Evolutionary conservation across 1,284 basidiomycete genomes (phyloP).

Genomic region (Naganishia liquefaciens): DNA sequence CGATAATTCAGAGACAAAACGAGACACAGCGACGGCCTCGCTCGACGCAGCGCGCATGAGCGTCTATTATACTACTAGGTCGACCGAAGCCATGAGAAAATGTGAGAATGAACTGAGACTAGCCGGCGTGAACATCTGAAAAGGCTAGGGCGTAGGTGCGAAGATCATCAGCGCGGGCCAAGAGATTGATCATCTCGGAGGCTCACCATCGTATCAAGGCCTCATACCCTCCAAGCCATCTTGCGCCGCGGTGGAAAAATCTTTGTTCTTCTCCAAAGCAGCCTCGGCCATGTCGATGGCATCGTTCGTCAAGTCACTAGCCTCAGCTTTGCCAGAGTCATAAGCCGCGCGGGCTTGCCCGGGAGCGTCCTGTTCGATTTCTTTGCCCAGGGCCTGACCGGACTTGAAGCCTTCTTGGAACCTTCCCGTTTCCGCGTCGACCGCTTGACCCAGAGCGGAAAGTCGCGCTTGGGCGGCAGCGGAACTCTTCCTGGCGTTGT

Average conservation of each 20-base stretch:
- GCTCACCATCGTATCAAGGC: slow-evolving; percentile 6
- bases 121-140: too few relatives aligned
- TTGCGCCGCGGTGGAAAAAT: slow-evolving; percentile 16
- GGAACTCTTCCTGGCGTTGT: slow-evolving; percentile 12
- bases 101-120: too few relatives aligned
- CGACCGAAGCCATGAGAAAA: too few relatives aligned
- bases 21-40: too few relatives aligned
- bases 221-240: slow-evolving; percentile 20
- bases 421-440: slow-evolving; percentile 2
- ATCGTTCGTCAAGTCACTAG: slow-evolving; percentile 21
- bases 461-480: slow-evolving; percentile 11
- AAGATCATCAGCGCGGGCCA: background rate
- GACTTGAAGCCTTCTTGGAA: slow-evolving; percentile 22
- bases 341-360: slow-evolving; percentile 18
- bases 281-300: slow-evolving; percentile 18
- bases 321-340: slow-evolving; percentile 10
- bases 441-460: slow-evolving; percentile 4
- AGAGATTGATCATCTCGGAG: background rate
- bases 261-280: slow-evolving; percentile 19
- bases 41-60: too few relatives aligned
- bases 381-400: slow-evolving; percentile 11
- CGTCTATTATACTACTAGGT: too few relatives aligned
- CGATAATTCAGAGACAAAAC: too few relatives aligned
- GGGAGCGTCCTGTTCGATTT: slow-evolving; percentile 13
- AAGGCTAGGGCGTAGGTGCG: too few relatives aligned